Conservation (phyloP, 1,139 yeast species). For the Suhomyces taliae region DNA sequence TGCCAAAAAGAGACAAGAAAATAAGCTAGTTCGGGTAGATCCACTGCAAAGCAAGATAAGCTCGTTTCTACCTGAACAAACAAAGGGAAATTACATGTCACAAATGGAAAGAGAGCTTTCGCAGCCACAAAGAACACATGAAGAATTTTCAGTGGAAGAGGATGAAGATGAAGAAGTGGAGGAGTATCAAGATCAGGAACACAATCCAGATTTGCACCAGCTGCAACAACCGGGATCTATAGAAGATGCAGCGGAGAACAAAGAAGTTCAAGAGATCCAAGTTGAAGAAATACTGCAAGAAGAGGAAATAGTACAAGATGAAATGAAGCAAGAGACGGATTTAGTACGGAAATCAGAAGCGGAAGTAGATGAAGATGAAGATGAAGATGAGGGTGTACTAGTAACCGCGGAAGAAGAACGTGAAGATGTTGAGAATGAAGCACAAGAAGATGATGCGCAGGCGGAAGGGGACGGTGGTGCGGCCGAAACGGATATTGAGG, state of each 20-base stretch:
- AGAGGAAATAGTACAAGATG: not conserved
- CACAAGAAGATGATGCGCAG: not conserved
- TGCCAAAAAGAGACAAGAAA: conserved; percentile 51
- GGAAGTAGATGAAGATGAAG: not conserved
- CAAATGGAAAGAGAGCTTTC: conserved; percentile 3
- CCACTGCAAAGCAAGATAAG: conserved; percentile 62
- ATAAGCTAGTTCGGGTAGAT: conserved; percentile 74
- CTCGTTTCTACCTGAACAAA: conserved; percentile 30
- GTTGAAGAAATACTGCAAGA: not conserved
- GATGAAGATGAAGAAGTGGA: conserved; percentile 7
- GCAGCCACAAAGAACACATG: conserved; percentile 2
- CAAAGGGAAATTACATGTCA: not conserved
- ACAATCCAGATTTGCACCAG: not conserved
- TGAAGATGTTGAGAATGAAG: not conserved
- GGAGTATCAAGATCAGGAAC: not conserved
- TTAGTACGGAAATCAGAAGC: not conserved
- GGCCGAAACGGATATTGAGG: not conserved
- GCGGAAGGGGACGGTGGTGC: not conserved
- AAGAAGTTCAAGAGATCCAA: not conserved
- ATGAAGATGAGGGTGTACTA: not conserved
- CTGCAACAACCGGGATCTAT: not conserved
- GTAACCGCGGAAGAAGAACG: not conserved
- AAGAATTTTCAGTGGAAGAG: conserved; percentile 4
- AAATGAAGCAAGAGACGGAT: not conserved
- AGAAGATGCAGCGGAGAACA: not conserved